These are phyloP conservation scores for Myxozyma geophila DNA, from an alignment of 805 yeast genomes.

Conservation along the genomic window DNA sequence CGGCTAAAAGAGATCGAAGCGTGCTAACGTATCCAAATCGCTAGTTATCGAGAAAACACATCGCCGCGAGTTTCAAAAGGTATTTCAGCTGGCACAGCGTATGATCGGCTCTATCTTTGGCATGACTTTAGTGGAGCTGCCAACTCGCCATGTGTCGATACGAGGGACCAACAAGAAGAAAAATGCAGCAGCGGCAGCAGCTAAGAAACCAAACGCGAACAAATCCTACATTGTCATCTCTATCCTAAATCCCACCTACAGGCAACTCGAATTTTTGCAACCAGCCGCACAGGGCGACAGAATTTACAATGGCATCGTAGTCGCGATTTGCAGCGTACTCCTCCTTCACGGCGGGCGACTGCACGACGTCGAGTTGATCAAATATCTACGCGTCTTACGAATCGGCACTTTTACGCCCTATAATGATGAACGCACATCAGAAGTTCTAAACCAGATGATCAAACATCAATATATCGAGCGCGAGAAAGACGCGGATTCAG, in stretches of 20 bases:
- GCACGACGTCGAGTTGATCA: conserved; percentile 18
- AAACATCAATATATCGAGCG: conserved; percentile 32
- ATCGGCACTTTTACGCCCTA: conserved; percentile 25
- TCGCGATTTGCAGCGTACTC: conserved; percentile 20
- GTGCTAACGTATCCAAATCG: background rate
- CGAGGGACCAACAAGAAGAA: conserved; percentile 11
- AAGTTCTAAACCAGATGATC: conserved; percentile 19
- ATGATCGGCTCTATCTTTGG: conserved; percentile 17
- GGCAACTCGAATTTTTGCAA: conserved; percentile 6
- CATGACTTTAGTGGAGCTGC: conserved; percentile 28
- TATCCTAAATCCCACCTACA: conserved; percentile 16
- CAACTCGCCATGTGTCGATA: conserved; percentile 16
- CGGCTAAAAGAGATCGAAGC: too few relatives aligned
- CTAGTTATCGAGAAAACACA: conserved; percentile 29
- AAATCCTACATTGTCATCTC: conserved; percentile 20
- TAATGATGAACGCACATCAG: conserved; percentile 21
- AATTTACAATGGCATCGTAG: conserved; percentile 20
- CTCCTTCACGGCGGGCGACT: conserved; percentile 25
- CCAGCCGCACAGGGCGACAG: conserved; percentile 21
- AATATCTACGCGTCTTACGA: conserved; percentile 22
- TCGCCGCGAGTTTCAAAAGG: conserved; percentile 21
- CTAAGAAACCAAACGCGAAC: background rate
- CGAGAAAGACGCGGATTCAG: conserved; percentile 23
- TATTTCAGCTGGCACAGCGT: conserved; percentile 24
- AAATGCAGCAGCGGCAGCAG: background rate